Conservation (phyloP, 108 stramenopile species). For the Mediolabrus comicus region DNA sequence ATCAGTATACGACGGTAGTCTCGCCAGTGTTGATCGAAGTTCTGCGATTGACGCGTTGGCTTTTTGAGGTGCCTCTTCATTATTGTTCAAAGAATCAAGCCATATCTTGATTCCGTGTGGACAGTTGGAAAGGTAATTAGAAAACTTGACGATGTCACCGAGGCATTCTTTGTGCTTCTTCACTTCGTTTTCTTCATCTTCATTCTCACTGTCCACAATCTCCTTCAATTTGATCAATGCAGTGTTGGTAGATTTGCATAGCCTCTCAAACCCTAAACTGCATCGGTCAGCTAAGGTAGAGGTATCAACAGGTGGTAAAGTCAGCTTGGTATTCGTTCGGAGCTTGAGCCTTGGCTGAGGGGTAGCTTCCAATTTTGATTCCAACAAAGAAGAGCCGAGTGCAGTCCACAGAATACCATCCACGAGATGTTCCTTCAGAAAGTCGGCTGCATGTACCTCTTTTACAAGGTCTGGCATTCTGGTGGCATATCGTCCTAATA, state of each 20-base stretch:
- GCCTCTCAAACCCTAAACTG: slow-evolving; percentile 12
- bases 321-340: slow-evolving; percentile 13
- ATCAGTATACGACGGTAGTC: slow-evolving; percentile 31
- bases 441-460: slow-evolving; percentile 29
- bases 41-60: slow-evolving; percentile 16
- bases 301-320: slow-evolving; percentile 3
- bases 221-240: slow-evolving; percentile 19
- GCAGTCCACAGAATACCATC: slow-evolving; percentile 45
- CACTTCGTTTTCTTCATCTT: slow-evolving; percentile 12
- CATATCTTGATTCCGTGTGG: slow-evolving; percentile 28
- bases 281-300: slow-evolving; percentile 25
- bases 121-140: slow-evolving; percentile 37
- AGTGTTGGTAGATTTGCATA: slow-evolving; percentile 15
- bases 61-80: slow-evolving; percentile 1
- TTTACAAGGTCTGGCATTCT: slow-evolving; percentile 43
- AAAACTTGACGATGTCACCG: slow-evolving; percentile 18
- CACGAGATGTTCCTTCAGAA: slow-evolving; percentile 28
- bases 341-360: slow-evolving; percentile 22
- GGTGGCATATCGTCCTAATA: slow-evolving; percentile 33
- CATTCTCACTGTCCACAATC: neutral
- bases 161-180: slow-evolving; percentile 18
- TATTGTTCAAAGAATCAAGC: slow-evolving; percentile 26
- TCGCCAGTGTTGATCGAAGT: slow-evolving; percentile 28
- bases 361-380: slow-evolving; percentile 20
- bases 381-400: slow-evolving; percentile 26